These are phyloP conservation scores for Brassica cretica DNA, from an alignment of 345 rosid genomes.

Conservation along the genomic window DNA sequence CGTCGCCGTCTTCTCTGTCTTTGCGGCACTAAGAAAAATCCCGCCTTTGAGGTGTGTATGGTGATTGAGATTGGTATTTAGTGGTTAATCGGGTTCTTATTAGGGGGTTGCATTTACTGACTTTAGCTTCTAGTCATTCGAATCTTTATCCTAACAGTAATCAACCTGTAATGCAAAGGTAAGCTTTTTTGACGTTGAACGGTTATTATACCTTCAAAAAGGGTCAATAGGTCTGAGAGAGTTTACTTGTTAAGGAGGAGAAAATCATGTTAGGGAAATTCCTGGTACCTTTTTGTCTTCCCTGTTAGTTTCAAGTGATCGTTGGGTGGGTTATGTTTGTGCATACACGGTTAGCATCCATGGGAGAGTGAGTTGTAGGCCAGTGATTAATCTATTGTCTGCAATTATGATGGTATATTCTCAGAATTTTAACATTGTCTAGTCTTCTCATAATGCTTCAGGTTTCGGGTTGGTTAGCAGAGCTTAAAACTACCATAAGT, in stretches of 20 bases:
- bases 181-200: neutral
- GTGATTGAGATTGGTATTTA: too few species aligned
- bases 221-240: neutral
- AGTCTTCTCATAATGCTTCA: constrained; percentile 34
- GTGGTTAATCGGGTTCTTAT: too few species aligned
- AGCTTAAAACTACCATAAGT: too few species aligned
- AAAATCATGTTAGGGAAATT: constrained; percentile 4
- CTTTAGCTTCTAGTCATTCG: too few species aligned
- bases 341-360: constrained; percentile 1
- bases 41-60: too few species aligned
- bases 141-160: too few species aligned
- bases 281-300: constrained; percentile 13
- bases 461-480: too few species aligned
- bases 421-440: constrained; percentile 11
- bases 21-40: too few species aligned
- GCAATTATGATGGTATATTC: neutral
- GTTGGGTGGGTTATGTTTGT: constrained; percentile 16
- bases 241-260: constrained; percentile 1
- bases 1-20: too few species aligned
- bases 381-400: constrained; percentile 3
- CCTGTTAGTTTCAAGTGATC: neutral
- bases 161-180: constrained; percentile 8
- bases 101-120: too few species aligned
- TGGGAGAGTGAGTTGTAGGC: constrained; percentile 13
- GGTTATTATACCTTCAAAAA: constrained; percentile 4